Conservation (phyloP, 169 alveolate species). For the Eimeria falciformis region DNA sequence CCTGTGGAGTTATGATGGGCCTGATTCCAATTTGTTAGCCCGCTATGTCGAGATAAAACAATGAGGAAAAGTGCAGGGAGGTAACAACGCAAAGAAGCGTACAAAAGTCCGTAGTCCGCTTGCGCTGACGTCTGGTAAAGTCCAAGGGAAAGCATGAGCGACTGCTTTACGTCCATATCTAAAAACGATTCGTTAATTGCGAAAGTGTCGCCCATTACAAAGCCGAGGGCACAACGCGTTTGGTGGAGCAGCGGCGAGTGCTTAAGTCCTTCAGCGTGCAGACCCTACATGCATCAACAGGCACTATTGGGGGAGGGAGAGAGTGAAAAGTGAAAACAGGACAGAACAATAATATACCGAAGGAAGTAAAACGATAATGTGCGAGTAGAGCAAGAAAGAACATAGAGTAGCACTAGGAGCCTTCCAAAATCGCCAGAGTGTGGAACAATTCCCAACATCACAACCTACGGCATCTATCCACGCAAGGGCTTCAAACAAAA, state of each 20-base stretch:
- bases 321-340: too few relatives aligned
- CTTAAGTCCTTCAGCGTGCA: not conserved
- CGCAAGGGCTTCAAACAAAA: slow-evolving; percentile 12
- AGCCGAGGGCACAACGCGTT: not conserved
- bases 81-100: too few relatives aligned
- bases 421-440: too few relatives aligned
- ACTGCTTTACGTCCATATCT: not conserved
- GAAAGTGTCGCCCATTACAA: not conserved
- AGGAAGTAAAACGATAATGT: too few relatives aligned
- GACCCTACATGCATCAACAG: not conserved
- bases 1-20: not conserved
- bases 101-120: not conserved
- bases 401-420: too few relatives aligned
- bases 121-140: slow-evolving; percentile 7
- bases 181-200: not conserved
- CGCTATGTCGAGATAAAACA: too few relatives aligned
- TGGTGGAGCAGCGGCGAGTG: slow-evolving; percentile 18
- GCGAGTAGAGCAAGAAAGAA: too few relatives aligned
- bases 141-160: slow-evolving; percentile 11
- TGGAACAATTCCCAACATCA: too few relatives aligned
- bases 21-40: too few relatives aligned
- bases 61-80: not conserved
- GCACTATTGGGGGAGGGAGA: too few relatives aligned
- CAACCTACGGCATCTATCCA: slow-evolving; percentile 13
- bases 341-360: too few relatives aligned